Evolutionary conservation across 441 rosid species (phyloP), one percentile per base, ranked within the genome.

Genomic region (Sinapis alba): DNA sequence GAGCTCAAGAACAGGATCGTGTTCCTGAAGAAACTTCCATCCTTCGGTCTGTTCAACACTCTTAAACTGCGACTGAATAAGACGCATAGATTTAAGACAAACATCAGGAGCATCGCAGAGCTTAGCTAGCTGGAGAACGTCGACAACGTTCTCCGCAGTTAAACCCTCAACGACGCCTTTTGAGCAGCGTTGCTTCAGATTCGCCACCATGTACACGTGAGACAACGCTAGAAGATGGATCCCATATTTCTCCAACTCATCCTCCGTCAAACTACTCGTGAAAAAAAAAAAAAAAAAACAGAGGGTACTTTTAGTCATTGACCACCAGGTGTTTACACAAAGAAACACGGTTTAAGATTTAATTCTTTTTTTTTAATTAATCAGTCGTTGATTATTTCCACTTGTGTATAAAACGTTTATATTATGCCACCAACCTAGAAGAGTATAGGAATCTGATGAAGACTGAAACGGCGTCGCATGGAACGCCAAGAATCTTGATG

Each of bases 101-200:
- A 94, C 88, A 64, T 89, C 95, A 0, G 97, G 89, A 10, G 97
- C 95, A 63, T 92, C 92, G 74, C 94, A 94, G 54, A 94, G 92
- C 67, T 91, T 75, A 36, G 92, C 88, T 24, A 94, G 84, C 75
- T 92, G 93, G 9, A 94, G 94, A 51, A 90, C 80, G 47, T 94
- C 97, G 41, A 92, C 91, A 47, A 86, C 94, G 68, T 80, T 94
- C 51, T 90, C 97, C 0, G 59, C 56, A 50, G 88, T 88, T 82
- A 94, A 47, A 74, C 85, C 81, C 43, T 81, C 68, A 12, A 79
- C 72, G 4, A 94, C 69, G 10, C 83, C 85, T 78, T 72, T 87
- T 4, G 78, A 68, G 77, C 95, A 90, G 47, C 76, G 79, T 78
- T 89, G 91, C 81, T 94, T 94, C 79, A 94, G 83, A 59, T 81